phyloP scores from a whole-genome alignment of 2,329 filamentous ascomycete species.

The Aureobasidium sp. region DNA sequence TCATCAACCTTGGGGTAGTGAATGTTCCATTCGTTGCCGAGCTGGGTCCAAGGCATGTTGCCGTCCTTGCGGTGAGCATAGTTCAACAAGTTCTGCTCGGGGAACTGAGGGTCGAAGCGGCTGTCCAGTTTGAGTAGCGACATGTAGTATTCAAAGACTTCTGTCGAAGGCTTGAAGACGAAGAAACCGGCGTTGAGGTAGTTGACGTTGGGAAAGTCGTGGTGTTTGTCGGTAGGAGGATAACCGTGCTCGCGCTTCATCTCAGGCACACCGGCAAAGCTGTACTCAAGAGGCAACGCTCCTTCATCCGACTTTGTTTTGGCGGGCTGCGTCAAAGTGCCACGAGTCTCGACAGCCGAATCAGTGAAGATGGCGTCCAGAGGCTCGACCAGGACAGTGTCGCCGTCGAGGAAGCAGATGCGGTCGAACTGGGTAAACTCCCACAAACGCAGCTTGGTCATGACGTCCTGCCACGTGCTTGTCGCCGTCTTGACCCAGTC shows the following conservation, averaged over 20 bases:
- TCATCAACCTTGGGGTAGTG: constrained; percentile 30
- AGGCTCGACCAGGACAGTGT: constrained; percentile 24
- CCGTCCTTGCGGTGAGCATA: constrained; percentile 29
- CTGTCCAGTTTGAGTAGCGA: constrained; percentile 23
- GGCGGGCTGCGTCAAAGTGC: constrained; percentile 18
- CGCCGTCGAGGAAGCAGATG: constrained; percentile 30
- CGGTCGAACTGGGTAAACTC: constrained; percentile 31
- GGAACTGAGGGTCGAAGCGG: constrained; percentile 27
- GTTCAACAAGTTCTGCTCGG: constrained; percentile 32
- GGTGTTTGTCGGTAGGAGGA: constrained; percentile 23
- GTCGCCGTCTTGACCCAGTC: constrained; percentile 26
- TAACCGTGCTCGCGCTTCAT: constrained; percentile 25
- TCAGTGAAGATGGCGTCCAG: constrained; percentile 30
- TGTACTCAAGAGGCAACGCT: constrained; percentile 25
- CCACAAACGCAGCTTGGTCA: constrained; percentile 34
- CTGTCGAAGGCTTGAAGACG: constrained; percentile 24
- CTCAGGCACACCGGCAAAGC: constrained; percentile 26
- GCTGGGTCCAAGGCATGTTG: constrained; percentile 34
- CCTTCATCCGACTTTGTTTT: constrained; percentile 22
- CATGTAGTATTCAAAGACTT: constrained; percentile 26
- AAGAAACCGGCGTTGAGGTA: constrained; percentile 31
- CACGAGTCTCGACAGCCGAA: constrained; percentile 22
- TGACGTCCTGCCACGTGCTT: constrained; percentile 28
- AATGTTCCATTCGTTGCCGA: constrained; percentile 32
- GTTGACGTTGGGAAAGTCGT: constrained; percentile 22